phyloP scores from a whole-genome alignment of 176 grass and related monocot species.

The Rhynchospora breviuscula region DNA sequence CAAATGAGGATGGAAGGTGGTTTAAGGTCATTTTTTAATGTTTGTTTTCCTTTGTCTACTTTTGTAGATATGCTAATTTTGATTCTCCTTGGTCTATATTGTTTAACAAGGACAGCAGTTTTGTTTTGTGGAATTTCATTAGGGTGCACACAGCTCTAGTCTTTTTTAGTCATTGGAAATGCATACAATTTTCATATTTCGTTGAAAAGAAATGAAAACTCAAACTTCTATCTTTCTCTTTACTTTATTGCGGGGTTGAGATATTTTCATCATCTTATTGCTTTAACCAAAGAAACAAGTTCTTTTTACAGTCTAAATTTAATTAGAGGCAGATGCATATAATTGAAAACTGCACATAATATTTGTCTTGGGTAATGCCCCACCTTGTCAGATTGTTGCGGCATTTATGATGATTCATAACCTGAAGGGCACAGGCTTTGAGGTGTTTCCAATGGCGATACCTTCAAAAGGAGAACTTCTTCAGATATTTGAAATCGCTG shows the following conservation, averaged over 20 bases:
- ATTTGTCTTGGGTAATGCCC: not conserved
- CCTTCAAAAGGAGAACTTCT: conserved; percentile 70
- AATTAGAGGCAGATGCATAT: not conserved
- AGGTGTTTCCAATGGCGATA: conserved; percentile 57
- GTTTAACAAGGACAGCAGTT: not conserved
- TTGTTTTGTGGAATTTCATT: not conserved
- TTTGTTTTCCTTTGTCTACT: not conserved
- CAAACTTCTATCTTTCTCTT: not conserved
- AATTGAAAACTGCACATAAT: not conserved
- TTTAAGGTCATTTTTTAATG: not conserved
- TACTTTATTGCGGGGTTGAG: not conserved
- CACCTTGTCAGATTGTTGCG: conserved; percentile 58
- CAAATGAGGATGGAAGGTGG: not conserved
- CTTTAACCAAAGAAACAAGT: not conserved
- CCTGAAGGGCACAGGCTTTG: conserved; percentile 63
- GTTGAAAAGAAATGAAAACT: not conserved
- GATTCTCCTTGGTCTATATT: not conserved
- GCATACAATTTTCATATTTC: not conserved
- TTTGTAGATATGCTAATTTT: not conserved
- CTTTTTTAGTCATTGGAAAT: not conserved
- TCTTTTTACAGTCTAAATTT: not conserved
- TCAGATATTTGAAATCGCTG: conserved; percentile 86
- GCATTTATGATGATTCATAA: conserved; percentile 91
- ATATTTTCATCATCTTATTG: not conserved
- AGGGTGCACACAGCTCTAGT: not conserved